Conservation (phyloP, 2,329 filamentous ascomycete genomes). For the Arachnomyces sp. region DNA sequence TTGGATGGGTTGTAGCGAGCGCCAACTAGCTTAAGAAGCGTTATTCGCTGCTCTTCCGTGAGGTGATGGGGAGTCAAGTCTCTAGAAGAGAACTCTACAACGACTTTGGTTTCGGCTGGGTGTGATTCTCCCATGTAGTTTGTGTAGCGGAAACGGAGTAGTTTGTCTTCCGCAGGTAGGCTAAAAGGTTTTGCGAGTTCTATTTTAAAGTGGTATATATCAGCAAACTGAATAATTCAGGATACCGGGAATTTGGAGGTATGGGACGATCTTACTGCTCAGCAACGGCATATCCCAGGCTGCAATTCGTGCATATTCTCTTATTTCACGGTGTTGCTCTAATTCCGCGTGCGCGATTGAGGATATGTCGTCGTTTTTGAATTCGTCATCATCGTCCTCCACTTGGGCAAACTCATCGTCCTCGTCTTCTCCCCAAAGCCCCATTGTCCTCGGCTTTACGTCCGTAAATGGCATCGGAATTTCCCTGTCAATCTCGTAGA, state of each 20-base stretch:
- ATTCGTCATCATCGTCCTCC: slow-evolving; percentile 49
- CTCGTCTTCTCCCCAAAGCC: slow-evolving; percentile 40
- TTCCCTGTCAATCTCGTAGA: slow-evolving; percentile 25
- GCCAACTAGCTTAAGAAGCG: slow-evolving; percentile 82
- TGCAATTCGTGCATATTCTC: slow-evolving; percentile 77
- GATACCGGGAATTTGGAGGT: background rate
- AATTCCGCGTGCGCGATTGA: slow-evolving; percentile 77
- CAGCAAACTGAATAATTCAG: background rate
- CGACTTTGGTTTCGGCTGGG: slow-evolving; percentile 86
- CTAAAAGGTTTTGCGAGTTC: slow-evolving; percentile 79
- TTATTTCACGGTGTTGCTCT: slow-evolving; percentile 77
- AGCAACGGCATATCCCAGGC: slow-evolving; percentile 96
- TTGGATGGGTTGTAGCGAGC: slow-evolving; percentile 79
- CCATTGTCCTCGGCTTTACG: slow-evolving; percentile 18
- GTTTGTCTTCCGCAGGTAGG: slow-evolving; percentile 55
- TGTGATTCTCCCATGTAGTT: slow-evolving; percentile 92
- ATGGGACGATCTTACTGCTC: slow-evolving; percentile 62
- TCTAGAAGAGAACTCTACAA: slow-evolving; percentile 73
- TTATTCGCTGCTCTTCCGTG: slow-evolving; percentile 60
- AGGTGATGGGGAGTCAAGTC: slow-evolving; percentile 59
- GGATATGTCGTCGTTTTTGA: slow-evolving; percentile 74
- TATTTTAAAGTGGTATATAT: slow-evolving; percentile 30
- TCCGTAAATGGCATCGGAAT: slow-evolving; percentile 24
- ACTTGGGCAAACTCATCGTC: slow-evolving; percentile 36
- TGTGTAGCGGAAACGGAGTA: slow-evolving; percentile 92